Evolutionary conservation across 352 stramenopile species (phyloP), one percentile per base, ranked within the genome.

Genomic region (Lagenidium sp.): DNA sequence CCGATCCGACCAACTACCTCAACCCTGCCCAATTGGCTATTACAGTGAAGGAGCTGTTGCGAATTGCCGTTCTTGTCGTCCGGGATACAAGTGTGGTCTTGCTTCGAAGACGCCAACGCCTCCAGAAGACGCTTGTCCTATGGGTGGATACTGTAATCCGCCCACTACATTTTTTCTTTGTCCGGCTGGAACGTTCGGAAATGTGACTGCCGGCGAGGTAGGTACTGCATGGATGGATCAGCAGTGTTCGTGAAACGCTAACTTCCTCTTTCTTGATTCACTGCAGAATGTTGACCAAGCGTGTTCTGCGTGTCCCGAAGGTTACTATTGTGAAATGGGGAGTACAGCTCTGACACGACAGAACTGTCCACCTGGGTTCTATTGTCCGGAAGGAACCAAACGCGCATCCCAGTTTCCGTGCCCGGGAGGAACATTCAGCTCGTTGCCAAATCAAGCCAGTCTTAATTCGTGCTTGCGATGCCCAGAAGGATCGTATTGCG

Each of bases 121-220:
- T 24, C 63, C 60, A 11, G 50, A 82, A 36, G 83, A 85, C 36
- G 82, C 84, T n/a, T 97, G 85, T 41, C 78, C 79, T 0, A 85
- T 94, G 55, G 86, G 85, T 2, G 82, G 79, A 6, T 96, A 94
- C 37, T 95, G 85, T 51, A 94, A 93, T 44, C 82, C 84, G 16
- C 45, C 86, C 1, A 86, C 66, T 6, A 93, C 68, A 0, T 89
- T 91, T 36, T 90, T 89, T 43, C 50, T 78, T 36, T 97, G 88
- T 50, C 87, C 88, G 2, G 63, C 73, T 26, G 88, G 88, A 4
- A 96, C 83, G 0, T 93, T 81, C 41, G 86, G 86, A 15, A 94
- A 92, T 35, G 63, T 77, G 10, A 91, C 74, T 10, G 81, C 74
- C 18, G 79, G 81, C 36, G 58, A 88, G 64, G 78, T 88, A 58